Conservation (phyloP, 164 flowering plant species). For the Platanus orientalis region DNA sequence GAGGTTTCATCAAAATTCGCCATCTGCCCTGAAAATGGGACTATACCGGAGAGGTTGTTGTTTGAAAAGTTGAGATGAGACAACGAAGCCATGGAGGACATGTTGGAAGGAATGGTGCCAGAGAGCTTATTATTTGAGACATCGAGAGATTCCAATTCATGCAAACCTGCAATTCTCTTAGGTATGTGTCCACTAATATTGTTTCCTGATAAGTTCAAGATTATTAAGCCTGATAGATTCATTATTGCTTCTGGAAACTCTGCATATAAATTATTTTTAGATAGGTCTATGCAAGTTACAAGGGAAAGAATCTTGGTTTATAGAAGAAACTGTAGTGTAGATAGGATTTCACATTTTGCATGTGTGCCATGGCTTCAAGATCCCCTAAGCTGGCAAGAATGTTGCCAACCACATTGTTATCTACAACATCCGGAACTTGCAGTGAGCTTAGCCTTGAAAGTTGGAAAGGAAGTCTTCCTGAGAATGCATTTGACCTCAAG, state of each 20-base stretch:
- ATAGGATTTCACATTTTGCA: conserved; percentile 10
- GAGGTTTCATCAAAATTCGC: conserved; percentile 24
- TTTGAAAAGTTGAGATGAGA: conserved; percentile 34
- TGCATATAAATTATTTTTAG: conserved; percentile 27
- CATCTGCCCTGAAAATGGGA: conserved; percentile 34
- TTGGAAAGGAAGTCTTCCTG: conserved; percentile 25
- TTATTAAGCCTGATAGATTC: conserved; percentile 16
- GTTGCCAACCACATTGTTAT: conserved; percentile 32
- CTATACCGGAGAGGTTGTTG: conserved; percentile 39
- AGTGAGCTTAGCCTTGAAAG: conserved; percentile 26
- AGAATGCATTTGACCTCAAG: conserved; percentile 28
- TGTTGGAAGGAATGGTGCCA: conserved; percentile 38
- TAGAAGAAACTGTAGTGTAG: conserved; percentile 8
- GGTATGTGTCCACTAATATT: conserved; percentile 36
- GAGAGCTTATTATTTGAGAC: conserved; percentile 40
- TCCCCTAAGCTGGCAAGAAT: conserved; percentile 28
- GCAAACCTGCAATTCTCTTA: conserved; percentile 22
- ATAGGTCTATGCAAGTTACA: conserved; percentile 34
- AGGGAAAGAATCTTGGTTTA: conserved; percentile 33
- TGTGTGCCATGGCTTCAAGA: conserved; percentile 24
- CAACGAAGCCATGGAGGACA: conserved; percentile 27
- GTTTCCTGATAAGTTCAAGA: conserved; percentile 41
- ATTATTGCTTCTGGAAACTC: conserved; percentile 26
- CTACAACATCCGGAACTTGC: conserved; percentile 39
- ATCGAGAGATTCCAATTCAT: conserved; percentile 36